A percentile compares a stretch with the other conserved stretches of the same genome.
phyloP scores from a whole-genome alignment of 345 rosid species.

The Raphanus raphanistrum region DNA sequence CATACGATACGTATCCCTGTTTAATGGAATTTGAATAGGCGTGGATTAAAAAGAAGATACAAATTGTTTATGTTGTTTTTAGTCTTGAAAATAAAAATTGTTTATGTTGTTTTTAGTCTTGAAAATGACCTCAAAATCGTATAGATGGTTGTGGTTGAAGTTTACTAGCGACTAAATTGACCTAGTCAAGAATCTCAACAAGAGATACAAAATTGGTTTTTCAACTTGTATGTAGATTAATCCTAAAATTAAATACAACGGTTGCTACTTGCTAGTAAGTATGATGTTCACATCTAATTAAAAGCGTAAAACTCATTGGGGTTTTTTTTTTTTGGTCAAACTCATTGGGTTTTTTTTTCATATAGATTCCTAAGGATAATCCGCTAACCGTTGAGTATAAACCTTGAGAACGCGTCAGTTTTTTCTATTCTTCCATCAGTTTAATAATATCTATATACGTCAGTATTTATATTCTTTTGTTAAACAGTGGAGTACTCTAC shows the following conservation, averaged over 20 bases:
- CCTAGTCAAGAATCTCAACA: not conserved
- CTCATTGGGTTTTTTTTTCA: not conserved
- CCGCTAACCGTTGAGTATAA: not conserved
- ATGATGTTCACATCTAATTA: not conserved
- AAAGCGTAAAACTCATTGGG: not conserved
- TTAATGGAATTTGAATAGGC: not conserved
- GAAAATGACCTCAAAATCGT: constrained; percentile 4
- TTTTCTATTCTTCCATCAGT: not conserved
- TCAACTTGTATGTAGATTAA: not conserved
- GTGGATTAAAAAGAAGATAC: not conserved
- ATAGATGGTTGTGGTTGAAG: constrained; percentile 11
- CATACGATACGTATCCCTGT: not conserved
- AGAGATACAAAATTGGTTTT: not conserved
- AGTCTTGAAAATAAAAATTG: constrained; percentile 1
- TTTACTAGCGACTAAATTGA: not conserved
- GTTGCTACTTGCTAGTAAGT: not conserved
- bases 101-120: not conserved
- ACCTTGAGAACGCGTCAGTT: not conserved
- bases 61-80: not conserved
- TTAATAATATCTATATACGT: not conserved
- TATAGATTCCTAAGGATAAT: not conserved
- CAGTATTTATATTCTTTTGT: not conserved
- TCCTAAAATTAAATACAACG: not conserved
- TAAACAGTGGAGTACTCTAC: not conserved
- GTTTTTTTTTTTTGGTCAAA: no score